Evolutionary conservation across 2,329 filamentous ascomycete genomes (phyloP).

Genomic region (Tolypocladium inflatum): DNA sequence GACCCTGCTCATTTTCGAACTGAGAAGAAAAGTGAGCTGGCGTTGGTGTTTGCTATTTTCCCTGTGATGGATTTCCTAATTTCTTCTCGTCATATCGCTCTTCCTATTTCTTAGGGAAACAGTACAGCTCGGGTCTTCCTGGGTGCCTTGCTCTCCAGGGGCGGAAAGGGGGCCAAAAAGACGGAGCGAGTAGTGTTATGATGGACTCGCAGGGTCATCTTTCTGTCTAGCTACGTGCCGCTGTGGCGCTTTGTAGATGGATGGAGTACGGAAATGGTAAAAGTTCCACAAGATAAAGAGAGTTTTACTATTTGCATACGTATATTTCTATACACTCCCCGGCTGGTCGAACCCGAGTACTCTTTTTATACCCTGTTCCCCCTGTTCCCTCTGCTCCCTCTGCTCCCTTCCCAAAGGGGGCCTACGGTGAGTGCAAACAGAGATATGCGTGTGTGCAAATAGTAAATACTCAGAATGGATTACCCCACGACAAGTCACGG

Average conservation of each 20-base stretch:
- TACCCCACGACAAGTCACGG: too few relatives aligned
- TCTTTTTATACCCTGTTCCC: too few relatives aligned
- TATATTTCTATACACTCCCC: too few relatives aligned
- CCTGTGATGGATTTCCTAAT: background rate
- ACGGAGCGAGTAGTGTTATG: background rate
- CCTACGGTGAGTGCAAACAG: too few relatives aligned
- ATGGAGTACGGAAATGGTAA: slow-evolving; percentile 12
- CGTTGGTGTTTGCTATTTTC: background rate
- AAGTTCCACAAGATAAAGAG: background rate
- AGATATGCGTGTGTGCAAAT: too few relatives aligned
- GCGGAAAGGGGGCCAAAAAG: background rate
- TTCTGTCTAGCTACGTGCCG: background rate
- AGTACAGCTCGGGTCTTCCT: background rate
- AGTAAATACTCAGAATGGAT: too few relatives aligned
- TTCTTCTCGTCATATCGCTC: background rate
- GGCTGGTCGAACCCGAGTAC: too few relatives aligned
- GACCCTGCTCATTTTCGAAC: too few relatives aligned
- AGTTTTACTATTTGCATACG: too few relatives aligned
- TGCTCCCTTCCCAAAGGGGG: too few relatives aligned
- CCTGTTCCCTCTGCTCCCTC: too few relatives aligned
- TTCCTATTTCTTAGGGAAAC: background rate
- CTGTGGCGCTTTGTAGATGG: slow-evolving; percentile 8
- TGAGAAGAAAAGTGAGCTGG: background rate
- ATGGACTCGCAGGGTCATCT: background rate
- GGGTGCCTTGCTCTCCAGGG: background rate